Base-by-base conservation (phyloP, 2,329 filamentous ascomycete genomes). In the Ophiostoma himal-ulmi region DNA sequence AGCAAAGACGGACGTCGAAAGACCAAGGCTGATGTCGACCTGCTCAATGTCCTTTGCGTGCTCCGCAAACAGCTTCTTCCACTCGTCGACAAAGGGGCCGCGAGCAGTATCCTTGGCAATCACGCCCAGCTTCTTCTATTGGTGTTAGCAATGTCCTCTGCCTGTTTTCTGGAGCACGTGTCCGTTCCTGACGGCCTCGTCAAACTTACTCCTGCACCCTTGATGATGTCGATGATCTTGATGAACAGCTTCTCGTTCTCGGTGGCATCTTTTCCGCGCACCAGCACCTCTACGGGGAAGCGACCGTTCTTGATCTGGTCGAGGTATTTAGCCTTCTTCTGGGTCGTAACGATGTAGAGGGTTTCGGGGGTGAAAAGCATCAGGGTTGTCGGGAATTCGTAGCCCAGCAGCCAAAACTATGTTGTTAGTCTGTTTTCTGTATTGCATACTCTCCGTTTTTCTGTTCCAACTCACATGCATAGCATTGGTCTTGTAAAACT, bases 241-340 rank as follows among this genome's bases (percentile, higher is more conserved):
- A 91, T 83, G 76, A 97, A 96, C 69, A 94, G 89, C 82, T 96
- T 96, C 78, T 93, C 89, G 80, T 98, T 98, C 78, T 93, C 91
- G 52, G 92, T 91, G 14, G 91, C 88, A 78, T 98, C 94, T 80
- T 98, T 99, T 77, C 93, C 92, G 74, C 94, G 88, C 20, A 98
- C 90, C 36, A 98, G 84, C 68, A 99, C 90, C 81, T 99, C 94
- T 64, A 99, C 88, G 1, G 94, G 93, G 69, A 95, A 91, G 78
- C 96, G 95, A 76, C 94, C 94, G 74, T 92, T 92, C 80, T 96
- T 96, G 75, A 99, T 85, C 74, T 91, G 89, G 77, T 97, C 93
- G 64, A 99, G 85, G 80, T 98, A 94, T 78, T 96, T 94, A 36
- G 95, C 94, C 93, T 99, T 99, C 83, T 99, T 99, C 71, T 92